Base-by-base conservation (phyloP, 495 filamentous ascomycete genomes). In the Penicillium robsamsonii region DNA sequence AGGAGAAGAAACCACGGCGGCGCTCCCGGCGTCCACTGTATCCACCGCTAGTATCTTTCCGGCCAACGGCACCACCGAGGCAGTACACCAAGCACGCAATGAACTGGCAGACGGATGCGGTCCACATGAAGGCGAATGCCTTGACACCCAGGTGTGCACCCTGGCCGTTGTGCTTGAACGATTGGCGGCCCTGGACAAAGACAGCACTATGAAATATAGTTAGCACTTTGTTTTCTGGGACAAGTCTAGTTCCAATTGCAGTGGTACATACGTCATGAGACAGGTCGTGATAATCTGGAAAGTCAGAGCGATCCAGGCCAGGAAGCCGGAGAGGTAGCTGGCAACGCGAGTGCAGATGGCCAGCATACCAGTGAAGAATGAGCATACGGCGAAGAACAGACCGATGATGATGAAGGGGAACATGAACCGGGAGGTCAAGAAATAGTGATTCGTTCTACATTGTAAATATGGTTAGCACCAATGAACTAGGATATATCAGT, bases 41-140 rank as follows among this genome's bases (percentile, higher is more conserved):
- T 25, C 75, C 75, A 29, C 50, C 24, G 18, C 20, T 54, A 2
- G 13, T 31, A 6, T 75, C 74, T 51, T 68, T 72, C 3, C 65
- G 60, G 22, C 73, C 70, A 31, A 72, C 65, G 1, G 69, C 55
- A 18, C 75, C 74, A 20, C 75, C 74, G 31, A 83, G 46, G 72
- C 85, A 92, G 75, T 92, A 89, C 17, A 91, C 67, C 25, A 91
- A 47, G 12, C 84, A 87, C 15, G 89, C 82, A 49, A 96, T 71
- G 56, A 92, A 73, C 46, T 90, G 79, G 45, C 83, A 85, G 1
- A 79, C 83, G 63, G 86, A 83, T 5, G 89, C 81, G 3, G 86
- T 86, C 92, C 92, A 96, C 73, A 87, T 90, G 74, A 96, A 96
- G 27, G 83, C 92, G 61, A 89, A 92, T 7, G 88, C 85, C 58